These are phyloP conservation scores for Penicillium sp. DNA, from an alignment of 2,329 filamentous ascomycete genomes.

Conservation along the genomic window DNA sequence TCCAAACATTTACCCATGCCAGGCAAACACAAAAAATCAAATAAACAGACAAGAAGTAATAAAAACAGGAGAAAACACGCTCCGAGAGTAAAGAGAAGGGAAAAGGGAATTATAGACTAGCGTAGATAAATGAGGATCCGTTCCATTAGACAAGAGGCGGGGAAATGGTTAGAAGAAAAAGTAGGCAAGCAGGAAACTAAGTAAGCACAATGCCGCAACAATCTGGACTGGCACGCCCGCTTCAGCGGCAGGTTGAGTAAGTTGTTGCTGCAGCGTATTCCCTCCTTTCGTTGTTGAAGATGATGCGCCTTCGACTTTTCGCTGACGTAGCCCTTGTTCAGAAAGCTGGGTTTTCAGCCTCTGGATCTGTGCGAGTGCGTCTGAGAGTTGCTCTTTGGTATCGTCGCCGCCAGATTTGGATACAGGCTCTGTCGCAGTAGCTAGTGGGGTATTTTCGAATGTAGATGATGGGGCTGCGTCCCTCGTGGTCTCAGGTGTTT, in stretches of 20 bases:
- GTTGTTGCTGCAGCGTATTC: slow-evolving; percentile 51
- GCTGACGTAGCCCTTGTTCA: slow-evolving; percentile 67
- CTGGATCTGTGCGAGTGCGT: slow-evolving; percentile 70
- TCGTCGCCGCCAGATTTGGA: not conserved
- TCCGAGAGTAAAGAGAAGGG: slow-evolving; percentile 5
- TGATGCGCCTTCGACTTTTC: slow-evolving; percentile 61
- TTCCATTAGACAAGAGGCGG: not conserved
- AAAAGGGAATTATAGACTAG: not conserved
- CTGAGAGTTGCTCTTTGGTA: slow-evolving; percentile 58
- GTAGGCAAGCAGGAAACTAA: slow-evolving; percentile 92
- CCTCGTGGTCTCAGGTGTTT: slow-evolving; percentile 34
- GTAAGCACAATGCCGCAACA: slow-evolving; percentile 75
- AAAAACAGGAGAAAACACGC: not conserved
- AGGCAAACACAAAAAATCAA: not conserved
- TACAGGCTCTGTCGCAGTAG: slow-evolving; percentile 59
- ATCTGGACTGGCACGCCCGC: slow-evolving; percentile 79
- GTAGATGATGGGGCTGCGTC: slow-evolving; percentile 31
- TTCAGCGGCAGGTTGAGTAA: slow-evolving; percentile 52
- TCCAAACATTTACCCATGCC: not conserved
- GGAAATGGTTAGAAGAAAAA: slow-evolving; percentile 73
- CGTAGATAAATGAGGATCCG: slow-evolving; percentile 3
- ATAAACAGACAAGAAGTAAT: not conserved
- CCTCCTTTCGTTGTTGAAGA: slow-evolving; percentile 34
- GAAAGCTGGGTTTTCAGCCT: slow-evolving; percentile 60
- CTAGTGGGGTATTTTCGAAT: slow-evolving; percentile 50